Conservation (phyloP, 768 basidiomycete genomes). For the Termitomyces sp. region DNA sequence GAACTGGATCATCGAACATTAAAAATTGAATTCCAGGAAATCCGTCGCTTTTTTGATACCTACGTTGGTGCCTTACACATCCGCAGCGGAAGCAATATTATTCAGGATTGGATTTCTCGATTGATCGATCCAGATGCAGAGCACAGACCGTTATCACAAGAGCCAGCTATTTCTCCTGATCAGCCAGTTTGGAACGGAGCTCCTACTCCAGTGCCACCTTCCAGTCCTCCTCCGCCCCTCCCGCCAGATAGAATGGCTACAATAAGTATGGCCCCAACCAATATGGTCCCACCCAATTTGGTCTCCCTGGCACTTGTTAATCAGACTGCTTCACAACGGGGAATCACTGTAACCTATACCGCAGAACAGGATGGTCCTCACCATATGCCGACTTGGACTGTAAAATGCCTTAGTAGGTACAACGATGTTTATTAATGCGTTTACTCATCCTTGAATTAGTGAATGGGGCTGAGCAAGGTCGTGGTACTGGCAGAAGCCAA, state of each 20-base stretch:
- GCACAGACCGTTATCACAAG: background rate
- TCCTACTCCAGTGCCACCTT: constrained; percentile 21
- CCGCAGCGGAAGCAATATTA: constrained; percentile 42
- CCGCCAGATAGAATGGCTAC: constrained; percentile 18
- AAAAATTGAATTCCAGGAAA: constrained; percentile 36
- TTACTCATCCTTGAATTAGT: constrained; percentile 31
- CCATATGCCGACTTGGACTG: constrained; percentile 55
- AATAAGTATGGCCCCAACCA: constrained; percentile 10
- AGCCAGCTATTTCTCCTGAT: constrained; percentile 9
- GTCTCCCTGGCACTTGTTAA: constrained; percentile 46
- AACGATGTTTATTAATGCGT: background rate
- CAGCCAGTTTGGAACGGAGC: constrained; percentile 12
- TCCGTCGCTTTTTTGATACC: constrained; percentile 48
- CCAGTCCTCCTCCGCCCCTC: constrained; percentile 28
- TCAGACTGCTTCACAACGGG: constrained; percentile 47
- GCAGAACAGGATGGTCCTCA: constrained; percentile 43
- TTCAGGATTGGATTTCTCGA: constrained; percentile 55
- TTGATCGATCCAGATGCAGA: constrained; percentile 45
- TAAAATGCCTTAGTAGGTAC: constrained; percentile 45
- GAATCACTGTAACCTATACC: constrained; percentile 39
- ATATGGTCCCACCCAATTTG: constrained; percentile 18
- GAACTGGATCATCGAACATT: background rate
- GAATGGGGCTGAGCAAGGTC: constrained; percentile 42
- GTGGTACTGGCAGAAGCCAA: constrained; percentile 52
- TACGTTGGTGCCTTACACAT: constrained; percentile 66